Evolutionary conservation across 768 basidiomycete genomes (phyloP).

Genomic region (Leccinum obscurum): DNA sequence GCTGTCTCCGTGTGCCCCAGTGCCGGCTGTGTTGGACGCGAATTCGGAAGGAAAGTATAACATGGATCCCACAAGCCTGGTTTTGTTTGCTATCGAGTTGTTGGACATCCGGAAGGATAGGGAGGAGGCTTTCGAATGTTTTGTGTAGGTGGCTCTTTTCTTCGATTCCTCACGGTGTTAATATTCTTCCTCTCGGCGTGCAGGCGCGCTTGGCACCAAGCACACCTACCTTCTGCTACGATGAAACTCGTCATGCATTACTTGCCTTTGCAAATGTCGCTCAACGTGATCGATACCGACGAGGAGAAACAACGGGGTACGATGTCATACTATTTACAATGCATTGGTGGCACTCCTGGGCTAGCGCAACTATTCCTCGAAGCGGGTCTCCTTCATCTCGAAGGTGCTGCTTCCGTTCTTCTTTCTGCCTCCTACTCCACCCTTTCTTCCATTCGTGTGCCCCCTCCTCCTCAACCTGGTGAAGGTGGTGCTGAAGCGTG

Average conservation of each 20-base stretch:
- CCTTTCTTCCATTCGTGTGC: conserved; percentile 74
- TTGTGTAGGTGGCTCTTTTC: conserved; percentile 52
- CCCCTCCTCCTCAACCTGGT: conserved; percentile 47
- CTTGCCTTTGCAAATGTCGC: conserved; percentile 54
- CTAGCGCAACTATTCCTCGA: conserved; percentile 77
- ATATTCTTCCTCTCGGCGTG: not conserved
- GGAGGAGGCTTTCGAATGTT: conserved; percentile 80
- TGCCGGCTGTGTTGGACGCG: conserved; percentile 54
- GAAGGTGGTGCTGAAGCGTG: conserved; percentile 69
- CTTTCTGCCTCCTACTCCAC: conserved; percentile 75
- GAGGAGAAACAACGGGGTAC: conserved; percentile 52
- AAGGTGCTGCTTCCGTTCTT: conserved; percentile 72
- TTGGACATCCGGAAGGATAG: conserved; percentile 74
- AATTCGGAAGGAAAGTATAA: conserved; percentile 64
- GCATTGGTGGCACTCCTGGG: conserved; percentile 64
- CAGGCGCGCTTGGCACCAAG: conserved; percentile 83
- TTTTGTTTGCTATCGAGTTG: conserved; percentile 67
- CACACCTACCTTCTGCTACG: conserved; percentile 70
- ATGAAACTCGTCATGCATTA: conserved; percentile 78
- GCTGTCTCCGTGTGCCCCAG: conserved; percentile 51
- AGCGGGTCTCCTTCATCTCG: conserved; percentile 77
- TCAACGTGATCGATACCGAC: conserved; percentile 33
- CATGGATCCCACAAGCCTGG: conserved; percentile 84
- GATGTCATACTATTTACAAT: conserved; percentile 59
- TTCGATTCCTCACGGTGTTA: not conserved